Evolutionary conservation across 2,329 filamentous ascomycete species (phyloP).

Genomic region (Microdochium trichocladiopsis): DNA sequence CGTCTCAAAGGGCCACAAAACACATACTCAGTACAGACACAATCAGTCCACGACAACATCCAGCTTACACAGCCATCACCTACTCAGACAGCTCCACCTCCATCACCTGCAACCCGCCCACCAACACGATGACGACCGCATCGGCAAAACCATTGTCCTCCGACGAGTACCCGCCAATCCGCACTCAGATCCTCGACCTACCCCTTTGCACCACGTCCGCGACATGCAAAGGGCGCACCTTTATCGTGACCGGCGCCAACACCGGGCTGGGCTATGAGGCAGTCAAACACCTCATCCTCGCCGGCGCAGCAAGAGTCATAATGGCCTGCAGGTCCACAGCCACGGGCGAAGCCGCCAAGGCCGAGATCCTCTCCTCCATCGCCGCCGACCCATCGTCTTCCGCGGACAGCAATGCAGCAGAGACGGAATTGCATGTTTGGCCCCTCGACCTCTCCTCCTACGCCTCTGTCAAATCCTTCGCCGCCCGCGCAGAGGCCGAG

Average conservation of each 20-base stretch:
- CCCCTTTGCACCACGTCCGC: not conserved
- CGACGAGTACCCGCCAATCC: not conserved
- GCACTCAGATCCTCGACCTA: not conserved
- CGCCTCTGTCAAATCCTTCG: not conserved
- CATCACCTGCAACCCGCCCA: not conserved
- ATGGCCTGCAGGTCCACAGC: not conserved
- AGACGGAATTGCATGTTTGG: not conserved
- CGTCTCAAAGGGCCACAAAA: no score
- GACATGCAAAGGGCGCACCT: not conserved
- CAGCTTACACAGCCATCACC: no score
- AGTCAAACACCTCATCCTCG: not conserved
- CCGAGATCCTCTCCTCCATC: not conserved
- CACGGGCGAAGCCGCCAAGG: not conserved
- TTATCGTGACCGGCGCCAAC: not conserved
- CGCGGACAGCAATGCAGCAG: no score
- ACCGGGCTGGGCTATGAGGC: not conserved
- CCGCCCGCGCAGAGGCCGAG: not conserved
- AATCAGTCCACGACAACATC: no score
- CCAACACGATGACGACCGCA: not conserved
- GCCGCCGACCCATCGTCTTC: not conserved
- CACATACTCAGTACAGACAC: no score
- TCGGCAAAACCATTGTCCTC: not conserved
- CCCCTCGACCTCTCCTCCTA: not conserved
- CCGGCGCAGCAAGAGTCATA: not conserved
- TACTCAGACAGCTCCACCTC: no score